These are phyloP conservation scores for Macrotyloma uniflorum DNA, from an alignment of 306 rosid genomes.

Conservation along the genomic window DNA sequence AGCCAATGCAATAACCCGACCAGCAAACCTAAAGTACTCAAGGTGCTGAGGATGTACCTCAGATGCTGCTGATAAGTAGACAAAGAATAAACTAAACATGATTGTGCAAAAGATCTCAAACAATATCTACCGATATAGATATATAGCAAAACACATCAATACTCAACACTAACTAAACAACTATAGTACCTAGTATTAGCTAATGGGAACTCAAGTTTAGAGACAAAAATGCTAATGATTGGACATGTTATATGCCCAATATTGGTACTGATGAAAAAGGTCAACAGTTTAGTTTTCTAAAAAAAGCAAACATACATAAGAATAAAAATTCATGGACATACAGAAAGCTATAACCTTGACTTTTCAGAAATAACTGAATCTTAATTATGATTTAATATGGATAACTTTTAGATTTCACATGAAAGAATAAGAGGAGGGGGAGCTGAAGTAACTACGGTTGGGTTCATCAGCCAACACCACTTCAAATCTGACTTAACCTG, in stretches of 20 bases:
- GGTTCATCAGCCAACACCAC: too few relatives aligned
- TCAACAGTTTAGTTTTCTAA: not conserved
- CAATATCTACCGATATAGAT: slow-evolving; percentile 20
- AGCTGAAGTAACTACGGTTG: too few relatives aligned
- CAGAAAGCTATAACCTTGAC: slow-evolving; percentile 46
- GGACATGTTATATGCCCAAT: slow-evolving; percentile 16
- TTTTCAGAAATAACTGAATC: too few relatives aligned
- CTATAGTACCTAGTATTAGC: not conserved
- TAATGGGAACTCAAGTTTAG: slow-evolving; percentile 23
- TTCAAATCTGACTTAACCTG: too few relatives aligned
- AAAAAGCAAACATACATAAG: not conserved
- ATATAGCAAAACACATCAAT: slow-evolving; percentile 18
- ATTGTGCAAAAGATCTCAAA: slow-evolving; percentile 16
- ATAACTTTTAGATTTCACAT: too few relatives aligned
- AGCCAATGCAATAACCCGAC: slow-evolving; percentile 88
- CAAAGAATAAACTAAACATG: slow-evolving; percentile 43
- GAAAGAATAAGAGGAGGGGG: too few relatives aligned
- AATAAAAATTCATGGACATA: slow-evolving; percentile 24
- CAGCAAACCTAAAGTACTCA: slow-evolving; percentile 76
- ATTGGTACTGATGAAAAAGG: not conserved
- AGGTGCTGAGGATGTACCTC: slow-evolving; percentile 84
- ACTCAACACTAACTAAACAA: not conserved
- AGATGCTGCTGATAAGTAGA: slow-evolving; percentile 70
- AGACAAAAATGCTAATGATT: slow-evolving; percentile 1
- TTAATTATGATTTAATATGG: too few relatives aligned